Percentiles rank a stretch among this genome's conserved stretches.
Evolutionary conservation across 768 basidiomycete genomes (phyloP).

Genomic region (Mycena rosella): DNA sequence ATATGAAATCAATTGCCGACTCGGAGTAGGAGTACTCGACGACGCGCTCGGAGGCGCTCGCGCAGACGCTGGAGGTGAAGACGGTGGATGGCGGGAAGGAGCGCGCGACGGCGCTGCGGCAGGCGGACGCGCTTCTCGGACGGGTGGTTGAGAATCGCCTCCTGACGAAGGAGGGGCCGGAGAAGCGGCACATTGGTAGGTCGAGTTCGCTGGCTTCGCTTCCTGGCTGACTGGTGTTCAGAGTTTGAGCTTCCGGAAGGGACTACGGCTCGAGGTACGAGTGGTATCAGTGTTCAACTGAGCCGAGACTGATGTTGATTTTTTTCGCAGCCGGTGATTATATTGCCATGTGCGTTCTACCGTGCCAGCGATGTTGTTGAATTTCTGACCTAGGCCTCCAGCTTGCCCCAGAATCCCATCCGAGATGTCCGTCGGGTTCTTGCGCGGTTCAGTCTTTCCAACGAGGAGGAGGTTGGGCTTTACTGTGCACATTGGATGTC

Average conservation of each 20-base stretch:
- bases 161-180: constrained; percentile 53
- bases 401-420: constrained; percentile 56
- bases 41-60: constrained; percentile 30
- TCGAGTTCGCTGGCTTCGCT: not conserved
- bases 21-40: constrained; percentile 47
- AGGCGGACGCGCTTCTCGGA: constrained; percentile 53
- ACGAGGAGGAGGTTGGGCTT: constrained; percentile 52
- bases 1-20: not conserved
- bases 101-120: constrained; percentile 51
- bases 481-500: not conserved
- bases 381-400: constrained; percentile 26
- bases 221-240: constrained; percentile 16
- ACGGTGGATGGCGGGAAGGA: constrained; percentile 47
- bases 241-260: constrained; percentile 57
- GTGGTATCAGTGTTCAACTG: not conserved
- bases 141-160: constrained; percentile 54
- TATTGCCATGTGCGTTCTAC: constrained; percentile 53
- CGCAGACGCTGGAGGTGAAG: constrained; percentile 45
- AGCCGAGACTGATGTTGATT: not conserved
- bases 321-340: constrained; percentile 58
- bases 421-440: constrained; percentile 54
- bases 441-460: constrained; percentile 51
- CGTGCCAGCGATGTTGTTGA: no score
- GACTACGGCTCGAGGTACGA: constrained; percentile 46
- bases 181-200: constrained; percentile 58